phyloP scores from a whole-genome alignment of 2,329 filamentous ascomycete genomes.

The Periconia digitata region DNA sequence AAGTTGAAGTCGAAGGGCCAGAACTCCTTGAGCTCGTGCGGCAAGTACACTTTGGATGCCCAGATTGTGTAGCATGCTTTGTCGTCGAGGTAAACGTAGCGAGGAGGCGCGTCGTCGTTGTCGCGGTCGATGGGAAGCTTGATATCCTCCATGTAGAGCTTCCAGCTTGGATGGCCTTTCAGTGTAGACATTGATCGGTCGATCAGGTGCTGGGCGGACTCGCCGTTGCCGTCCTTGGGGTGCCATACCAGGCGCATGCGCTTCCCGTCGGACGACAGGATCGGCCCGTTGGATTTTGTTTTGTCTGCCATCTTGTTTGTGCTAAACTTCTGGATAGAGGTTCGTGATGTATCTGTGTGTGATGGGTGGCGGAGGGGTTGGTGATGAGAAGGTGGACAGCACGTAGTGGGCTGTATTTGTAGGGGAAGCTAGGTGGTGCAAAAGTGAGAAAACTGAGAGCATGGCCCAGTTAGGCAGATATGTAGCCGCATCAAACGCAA shows the following conservation, averaged over 20 bases:
- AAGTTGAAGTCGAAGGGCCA: slow-evolving; percentile 46
- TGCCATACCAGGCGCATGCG: slow-evolving; percentile 42
- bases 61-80: slow-evolving; percentile 37
- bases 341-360: no score
- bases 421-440: no score
- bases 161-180: slow-evolving; percentile 42
- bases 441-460: no score
- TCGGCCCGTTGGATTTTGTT: background rate
- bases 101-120: slow-evolving; percentile 33
- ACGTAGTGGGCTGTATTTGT: no score
- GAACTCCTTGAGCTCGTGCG: slow-evolving; percentile 20
- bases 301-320: background rate
- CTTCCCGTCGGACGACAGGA: slow-evolving; percentile 30
- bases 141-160: slow-evolving; percentile 40
- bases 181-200: slow-evolving; percentile 6
- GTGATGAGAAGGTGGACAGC: no score
- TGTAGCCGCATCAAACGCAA: no score
- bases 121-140: slow-evolving; percentile 24
- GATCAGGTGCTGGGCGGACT: slow-evolving; percentile 27
- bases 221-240: slow-evolving; percentile 41
- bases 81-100: slow-evolving; percentile 46
- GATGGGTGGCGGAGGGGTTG: no score
- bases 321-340: background rate
- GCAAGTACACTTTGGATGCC: slow-evolving; percentile 29
- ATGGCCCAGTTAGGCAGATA: no score